Percentiles rank a stretch among this genome's conserved stretches.
phyloP scores from a whole-genome alignment of 192 early-diverging fungal genomes.

The Chytriomyces hyalinus region DNA sequence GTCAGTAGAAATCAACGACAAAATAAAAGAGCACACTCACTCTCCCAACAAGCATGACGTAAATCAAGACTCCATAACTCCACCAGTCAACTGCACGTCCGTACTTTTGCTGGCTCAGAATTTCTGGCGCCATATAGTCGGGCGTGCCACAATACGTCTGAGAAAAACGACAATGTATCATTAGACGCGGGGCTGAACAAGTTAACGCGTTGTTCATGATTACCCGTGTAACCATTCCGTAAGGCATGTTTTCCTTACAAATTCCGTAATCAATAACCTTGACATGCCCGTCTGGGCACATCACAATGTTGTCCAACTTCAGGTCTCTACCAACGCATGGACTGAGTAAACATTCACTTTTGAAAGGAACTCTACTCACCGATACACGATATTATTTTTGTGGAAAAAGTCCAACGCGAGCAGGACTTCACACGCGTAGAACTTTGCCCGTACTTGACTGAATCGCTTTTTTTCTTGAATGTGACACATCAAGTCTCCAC shows the following conservation, averaged over 20 bases:
- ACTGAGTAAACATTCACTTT: background rate
- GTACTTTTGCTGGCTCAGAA: constrained; percentile 83
- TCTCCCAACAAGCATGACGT: constrained; percentile 86
- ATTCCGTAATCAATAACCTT: constrained; percentile 98
- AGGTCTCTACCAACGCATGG: constrained; percentile 69
- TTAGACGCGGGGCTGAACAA: background rate
- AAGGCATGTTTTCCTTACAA: constrained; percentile 83
- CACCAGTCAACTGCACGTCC: constrained; percentile 98
- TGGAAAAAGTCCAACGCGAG: constrained; percentile 96
- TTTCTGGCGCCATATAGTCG: constrained; percentile 99
- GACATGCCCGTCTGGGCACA: constrained; percentile 90
- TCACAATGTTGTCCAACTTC: constrained; percentile 94
- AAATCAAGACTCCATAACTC: constrained; percentile 90
- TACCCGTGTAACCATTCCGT: constrained; percentile 53
- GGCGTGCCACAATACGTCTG: constrained; percentile 77
- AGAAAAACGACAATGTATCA: background rate
- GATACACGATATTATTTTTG: constrained; percentile 90
- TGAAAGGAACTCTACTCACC: constrained; percentile 27
- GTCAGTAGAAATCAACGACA: background rate
- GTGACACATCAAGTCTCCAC: constrained; percentile 98
- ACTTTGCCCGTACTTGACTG: constrained; percentile 88
- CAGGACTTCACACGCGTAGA: constrained; percentile 95
- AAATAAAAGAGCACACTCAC: constrained; percentile 19
- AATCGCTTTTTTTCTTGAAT: constrained; percentile 89
- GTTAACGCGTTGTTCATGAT: background rate